Base-by-base conservation (phyloP, 257 asterid genomes). In the Knoxia roxburghii region DNA sequence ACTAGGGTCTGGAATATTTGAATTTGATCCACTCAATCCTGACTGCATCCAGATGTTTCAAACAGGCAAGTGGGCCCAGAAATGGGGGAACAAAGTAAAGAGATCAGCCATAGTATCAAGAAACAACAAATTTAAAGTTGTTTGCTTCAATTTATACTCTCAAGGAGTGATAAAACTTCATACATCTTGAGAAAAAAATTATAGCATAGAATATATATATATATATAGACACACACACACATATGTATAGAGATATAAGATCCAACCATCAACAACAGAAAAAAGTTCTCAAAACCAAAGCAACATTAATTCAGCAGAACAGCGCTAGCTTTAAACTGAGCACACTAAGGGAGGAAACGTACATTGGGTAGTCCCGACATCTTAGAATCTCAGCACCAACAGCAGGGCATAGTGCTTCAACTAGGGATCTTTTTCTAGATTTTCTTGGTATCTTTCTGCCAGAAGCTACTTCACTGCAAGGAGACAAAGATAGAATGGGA, bases 11-110 rank as follows among this genome's bases (percentile, higher is more conserved):
- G 86, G 74, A 77, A 78, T 80, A 76, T 86, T 91, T 71, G 97
- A 81, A 80, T 85, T 84, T 68, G 96, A 88, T 57, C 89, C 91
- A 53, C 80, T 91, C 78, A 87, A 61, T 49, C 88, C 77, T 40
- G 95, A 83, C 96, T 88, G 86, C 73, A 80, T 61, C 73, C 68
- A 69, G 56, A 54, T 60, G 59, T 29, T 41, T 50, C 39, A 71
- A 64, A 39, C 6, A 5, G 26, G 41, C 52, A 45, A 39, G 12
- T 1, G 41, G 29, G 52, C 46, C 49, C n/a, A n/a, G n/a, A n/a
- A n/a, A n/a, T n/a, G n/a, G n/a, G n/a, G 52, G 13, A 63, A 32
- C 41, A 17, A n/a, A 46, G 8, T 40, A 53, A 37, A 74, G 48
- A 23, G 23, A 43, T 39, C 29, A 32, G 7, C 29, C 32, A 64